Percentiles rank a stretch among this genome's conserved stretches.
phyloP scores from a whole-genome alignment of 129 eudicot genomes.

The Calendula officinalis region DNA sequence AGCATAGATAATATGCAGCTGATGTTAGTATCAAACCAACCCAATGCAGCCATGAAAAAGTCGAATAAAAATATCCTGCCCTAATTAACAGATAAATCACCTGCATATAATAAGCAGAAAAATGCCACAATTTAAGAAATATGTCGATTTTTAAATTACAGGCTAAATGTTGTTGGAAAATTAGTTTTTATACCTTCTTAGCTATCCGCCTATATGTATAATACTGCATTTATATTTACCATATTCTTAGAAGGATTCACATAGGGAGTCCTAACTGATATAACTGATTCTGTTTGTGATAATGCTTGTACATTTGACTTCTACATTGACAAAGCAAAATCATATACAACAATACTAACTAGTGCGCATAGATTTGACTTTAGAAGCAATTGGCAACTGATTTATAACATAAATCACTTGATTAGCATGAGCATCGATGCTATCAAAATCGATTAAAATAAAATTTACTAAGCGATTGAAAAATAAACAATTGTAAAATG shows the following conservation, averaged over 20 bases:
- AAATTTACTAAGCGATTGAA: neutral
- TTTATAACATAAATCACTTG: neutral
- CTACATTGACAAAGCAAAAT: too few relatives aligned
- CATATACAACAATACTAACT: neutral
- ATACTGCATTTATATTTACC: too few relatives aligned
- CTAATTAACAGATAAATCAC: constrained; percentile 60
- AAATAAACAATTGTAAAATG: constrained; percentile 5
- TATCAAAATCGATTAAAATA: constrained; percentile 11
- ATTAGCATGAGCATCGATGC: neutral
- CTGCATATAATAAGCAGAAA: constrained; percentile 29
- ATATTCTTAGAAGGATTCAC: too few relatives aligned
- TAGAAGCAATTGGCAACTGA: neutral
- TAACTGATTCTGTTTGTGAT: too few relatives aligned
- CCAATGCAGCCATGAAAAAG: constrained; percentile 76
- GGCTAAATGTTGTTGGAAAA: too few relatives aligned
- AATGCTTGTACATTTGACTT: too few relatives aligned
- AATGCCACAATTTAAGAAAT: too few relatives aligned
- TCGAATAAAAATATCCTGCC: constrained; percentile 62
- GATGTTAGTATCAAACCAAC: constrained; percentile 68
- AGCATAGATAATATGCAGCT: constrained; percentile 59
- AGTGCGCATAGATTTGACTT: neutral
- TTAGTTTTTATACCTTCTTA: too few relatives aligned
- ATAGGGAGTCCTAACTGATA: too few relatives aligned
- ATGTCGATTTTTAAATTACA: too few relatives aligned
- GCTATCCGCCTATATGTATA: too few relatives aligned